Conservation (phyloP, 805 yeast genomes). For the Yarrowia sp. region DNA sequence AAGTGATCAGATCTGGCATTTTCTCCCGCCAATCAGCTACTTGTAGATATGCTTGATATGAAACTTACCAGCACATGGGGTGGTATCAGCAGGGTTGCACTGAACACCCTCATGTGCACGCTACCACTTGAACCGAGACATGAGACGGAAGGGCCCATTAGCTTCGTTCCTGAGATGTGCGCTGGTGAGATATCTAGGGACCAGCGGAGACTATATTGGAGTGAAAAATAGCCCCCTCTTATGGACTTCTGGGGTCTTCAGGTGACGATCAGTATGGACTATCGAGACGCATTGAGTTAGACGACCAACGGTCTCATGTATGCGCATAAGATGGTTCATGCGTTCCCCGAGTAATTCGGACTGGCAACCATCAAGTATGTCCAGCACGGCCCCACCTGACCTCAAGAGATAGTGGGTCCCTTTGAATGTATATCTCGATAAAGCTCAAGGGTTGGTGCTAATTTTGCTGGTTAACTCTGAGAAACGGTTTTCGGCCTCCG, state of each 20-base stretch:
- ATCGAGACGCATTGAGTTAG: background rate
- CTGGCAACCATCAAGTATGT: background rate
- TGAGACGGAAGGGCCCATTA: background rate
- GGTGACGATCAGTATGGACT: too few relatives aligned
- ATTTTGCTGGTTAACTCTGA: background rate
- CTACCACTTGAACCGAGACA: background rate
- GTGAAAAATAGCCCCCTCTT: background rate
- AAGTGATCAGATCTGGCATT: background rate
- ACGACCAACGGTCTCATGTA: background rate
- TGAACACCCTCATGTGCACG: background rate
- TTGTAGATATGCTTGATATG: background rate
- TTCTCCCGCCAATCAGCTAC: background rate
- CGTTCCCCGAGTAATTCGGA: background rate
- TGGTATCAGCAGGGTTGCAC: background rate
- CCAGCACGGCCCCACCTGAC: background rate
- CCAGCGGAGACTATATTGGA: background rate
- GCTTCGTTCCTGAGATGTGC: background rate
- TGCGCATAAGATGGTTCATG: background rate
- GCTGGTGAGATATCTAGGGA: background rate
- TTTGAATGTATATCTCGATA: background rate
- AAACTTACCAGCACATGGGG: background rate
- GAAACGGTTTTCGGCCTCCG: too few relatives aligned
- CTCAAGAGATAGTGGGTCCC: background rate
- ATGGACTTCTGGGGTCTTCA: too few relatives aligned
- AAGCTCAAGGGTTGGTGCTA: constrained; percentile 3